Conservation (phyloP, 1,139 yeast genomes). For the Yarrowia galli region DNA sequence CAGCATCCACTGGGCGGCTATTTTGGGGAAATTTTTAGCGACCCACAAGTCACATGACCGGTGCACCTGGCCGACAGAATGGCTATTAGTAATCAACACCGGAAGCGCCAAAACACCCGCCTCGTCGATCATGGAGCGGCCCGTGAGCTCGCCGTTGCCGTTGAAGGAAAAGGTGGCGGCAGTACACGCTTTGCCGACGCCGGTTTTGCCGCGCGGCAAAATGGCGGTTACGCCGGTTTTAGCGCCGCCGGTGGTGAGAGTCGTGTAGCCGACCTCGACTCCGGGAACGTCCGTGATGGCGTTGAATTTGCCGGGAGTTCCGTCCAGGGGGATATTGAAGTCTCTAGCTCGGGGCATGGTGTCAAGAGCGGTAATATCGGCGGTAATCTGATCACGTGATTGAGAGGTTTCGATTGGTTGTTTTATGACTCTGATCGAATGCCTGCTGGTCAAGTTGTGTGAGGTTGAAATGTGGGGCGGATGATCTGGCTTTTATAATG, state of each 20-base stretch:
- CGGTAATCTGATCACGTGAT: neutral
- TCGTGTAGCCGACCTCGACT: constrained; percentile 15
- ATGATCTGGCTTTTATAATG: neutral
- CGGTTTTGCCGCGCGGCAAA: constrained; percentile 14
- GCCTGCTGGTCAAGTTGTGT: neutral
- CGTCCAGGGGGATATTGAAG: constrained; percentile 11
- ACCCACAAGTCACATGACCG: constrained; percentile 14
- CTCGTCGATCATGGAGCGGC: constrained; percentile 29
- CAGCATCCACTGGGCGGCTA: constrained; percentile 30
- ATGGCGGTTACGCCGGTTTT: constrained; percentile 24
- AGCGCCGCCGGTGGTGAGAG: neutral
- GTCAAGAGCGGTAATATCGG: too few species aligned
- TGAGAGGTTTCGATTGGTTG: neutral
- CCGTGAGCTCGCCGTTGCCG: constrained; percentile 22
- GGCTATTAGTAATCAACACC: constrained; percentile 5
- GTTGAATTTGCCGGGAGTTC: neutral
- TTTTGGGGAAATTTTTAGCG: constrained; percentile 4
- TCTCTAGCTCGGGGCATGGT: constrained; percentile 17
- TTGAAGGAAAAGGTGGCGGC: constrained; percentile 23
- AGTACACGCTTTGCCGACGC: constrained; percentile 25
- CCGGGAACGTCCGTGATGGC: constrained; percentile 33
- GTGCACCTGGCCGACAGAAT: constrained; percentile 5
- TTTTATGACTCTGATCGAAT: neutral
- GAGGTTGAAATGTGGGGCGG: neutral
- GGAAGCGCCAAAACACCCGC: constrained; percentile 24